Base-by-base conservation (phyloP, 345 rosid genomes). In the Lagerstroemia speciosa region DNA sequence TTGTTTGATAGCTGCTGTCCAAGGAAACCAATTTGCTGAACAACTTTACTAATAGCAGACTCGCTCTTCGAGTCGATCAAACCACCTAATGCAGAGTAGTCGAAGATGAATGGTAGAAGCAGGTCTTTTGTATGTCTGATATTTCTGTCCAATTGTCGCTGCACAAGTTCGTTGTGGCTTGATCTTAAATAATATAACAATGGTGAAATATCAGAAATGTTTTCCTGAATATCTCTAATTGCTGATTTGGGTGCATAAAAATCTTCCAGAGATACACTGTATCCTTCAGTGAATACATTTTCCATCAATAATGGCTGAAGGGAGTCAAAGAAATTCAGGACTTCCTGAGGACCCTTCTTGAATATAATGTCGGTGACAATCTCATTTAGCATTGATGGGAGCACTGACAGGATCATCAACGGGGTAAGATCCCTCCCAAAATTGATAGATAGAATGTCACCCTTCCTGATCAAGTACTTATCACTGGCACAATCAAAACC, bases 231-330 rank as follows among this genome's bases (percentile, higher is more conserved):
- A 24, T 76, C 73, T 38, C 72, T 65, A 65, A 80, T 73, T 64
- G 74, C 82, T 24, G 58, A 76, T 79, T 67, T 77, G 41, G 93
- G 78, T 62, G 89, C 74, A 58, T 79, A 89, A 55, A 90, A 89
- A 65, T 94, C 99, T 69, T 82, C 84, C 71, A 94, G 71, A 60
- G 88, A 68, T 45, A 90, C 78, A 76, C 94, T 89, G 60, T 82
- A 90, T 6, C 97, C 98, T 74, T 87, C 86, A 45, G 72, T 66
- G 67, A 71, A 86, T 24, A 91, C 22, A 74, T 78, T 79, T 64
- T 94, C 99, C 96, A 89, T 94, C 78, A 94, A 65, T 33, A 94
- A 66, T 22, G 99, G 96, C 81, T 94, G 97, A 64, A 94, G 70
- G 15, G 84, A 79, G 69, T 91, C 80, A 67, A 91, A 91, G 76